These are phyloP conservation scores for Penicillium brevicompactum DNA, from an alignment of 2,329 filamentous ascomycete genomes.

Conservation along the genomic window DNA sequence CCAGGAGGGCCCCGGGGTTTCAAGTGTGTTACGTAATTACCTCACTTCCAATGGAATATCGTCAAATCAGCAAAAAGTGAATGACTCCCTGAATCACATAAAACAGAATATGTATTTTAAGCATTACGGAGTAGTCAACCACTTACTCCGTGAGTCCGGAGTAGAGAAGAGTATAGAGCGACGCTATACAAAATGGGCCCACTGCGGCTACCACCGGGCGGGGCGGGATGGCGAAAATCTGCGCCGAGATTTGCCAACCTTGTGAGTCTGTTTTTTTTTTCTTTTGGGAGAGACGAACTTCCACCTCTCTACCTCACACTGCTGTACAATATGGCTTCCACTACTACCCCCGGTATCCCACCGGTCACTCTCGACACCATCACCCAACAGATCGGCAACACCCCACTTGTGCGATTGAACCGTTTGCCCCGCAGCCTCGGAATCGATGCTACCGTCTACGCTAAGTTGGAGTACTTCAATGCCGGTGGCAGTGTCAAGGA, in stretches of 20 bases:
- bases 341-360: constrained; percentile 53
- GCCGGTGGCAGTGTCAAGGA: constrained; percentile 94
- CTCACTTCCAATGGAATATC: too few species aligned
- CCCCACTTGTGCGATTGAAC: constrained; percentile 91
- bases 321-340: constrained; percentile 46
- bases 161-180: too few species aligned
- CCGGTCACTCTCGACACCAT: constrained; percentile 66
- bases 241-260: not conserved
- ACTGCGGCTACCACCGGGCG: constrained; percentile 25
- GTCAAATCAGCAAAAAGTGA: too few species aligned
- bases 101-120: too few species aligned
- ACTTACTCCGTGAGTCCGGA: too few species aligned
- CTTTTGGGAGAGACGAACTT: not conserved
- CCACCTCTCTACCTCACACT: constrained; percentile 3
- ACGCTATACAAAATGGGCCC: not conserved
- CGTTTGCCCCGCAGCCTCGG: constrained; percentile 88
- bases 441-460: constrained; percentile 85
- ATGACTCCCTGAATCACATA: too few species aligned
- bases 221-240: constrained; percentile 20
- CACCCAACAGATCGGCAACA: constrained; percentile 89
- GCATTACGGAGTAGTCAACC: too few species aligned
- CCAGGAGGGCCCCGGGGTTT: too few species aligned
- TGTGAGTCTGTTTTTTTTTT: not conserved
- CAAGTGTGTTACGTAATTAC: too few species aligned
- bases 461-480: constrained; percentile 91